Evolutionary conservation across 257 asterid genomes (phyloP), one percentile per base, ranked within the genome.

Genomic region (Cordia subcordata): DNA sequence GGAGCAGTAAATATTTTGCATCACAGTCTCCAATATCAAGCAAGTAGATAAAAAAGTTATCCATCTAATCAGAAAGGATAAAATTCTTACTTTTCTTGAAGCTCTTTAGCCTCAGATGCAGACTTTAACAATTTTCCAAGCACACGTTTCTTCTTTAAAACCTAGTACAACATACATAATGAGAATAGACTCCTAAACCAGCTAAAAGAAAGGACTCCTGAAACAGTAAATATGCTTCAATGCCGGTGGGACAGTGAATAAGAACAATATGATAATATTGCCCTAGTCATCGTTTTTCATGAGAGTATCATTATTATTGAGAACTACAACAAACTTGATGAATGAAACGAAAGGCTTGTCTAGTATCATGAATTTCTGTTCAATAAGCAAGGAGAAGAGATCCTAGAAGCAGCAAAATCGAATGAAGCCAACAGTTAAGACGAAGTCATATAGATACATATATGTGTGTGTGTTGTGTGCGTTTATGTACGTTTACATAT

Each of bases 81-180:
- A 64, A n/a, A 46, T 52, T 15, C 73, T 69, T 78, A 84, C 97
- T 75, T 86, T 60, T 79, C 83, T 71, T 89, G 97, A 65, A 71
- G 68, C 76, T 55, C 82, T 75, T 66, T 82, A 58, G 87, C 80
- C 70, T 82, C 86, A 65, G 75, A 66, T 63, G 82, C 83, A 58
- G 82, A 79, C 49, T 58, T 51, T 33, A 82, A 74, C 62, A 89
- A 82, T 63, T 86, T 81, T 58, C 77, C 61, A 5, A 82, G 82
- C 71, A 81, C 70, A 61, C 54, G 71, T 68, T 78, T 86, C 83
- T 79, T 84, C 81, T 69, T 76, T 44, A 79, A 79, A 68, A 81
- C 90, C 97, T 90, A 71, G 8, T 35, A 71, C 10, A 66, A 49
- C 21, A 47, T 62, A 46, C 32, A 69, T 51, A 72, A 50, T 60